Evolutionary conservation across 176 grass and related monocot genomes (phyloP).

Genomic region (Eremochloa ophiuroides): DNA sequence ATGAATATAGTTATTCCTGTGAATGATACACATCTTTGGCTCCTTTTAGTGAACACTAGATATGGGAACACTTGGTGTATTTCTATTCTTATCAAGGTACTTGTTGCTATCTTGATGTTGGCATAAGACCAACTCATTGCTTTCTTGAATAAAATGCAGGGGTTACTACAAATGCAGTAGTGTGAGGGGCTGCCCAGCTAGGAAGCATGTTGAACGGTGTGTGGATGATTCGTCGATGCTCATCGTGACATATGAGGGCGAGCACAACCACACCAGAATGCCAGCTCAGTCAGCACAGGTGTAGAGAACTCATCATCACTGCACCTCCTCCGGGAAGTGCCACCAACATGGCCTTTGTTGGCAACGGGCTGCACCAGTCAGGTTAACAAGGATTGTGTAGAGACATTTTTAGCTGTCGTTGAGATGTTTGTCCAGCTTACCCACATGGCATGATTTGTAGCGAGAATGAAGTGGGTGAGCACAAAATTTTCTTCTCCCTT

Average conservation of each 20-base stretch:
- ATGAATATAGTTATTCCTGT: conserved; percentile 8
- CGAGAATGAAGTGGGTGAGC: background rate
- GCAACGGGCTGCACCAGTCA: background rate
- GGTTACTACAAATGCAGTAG: conserved; percentile 97
- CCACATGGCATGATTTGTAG: background rate
- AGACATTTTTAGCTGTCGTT: background rate
- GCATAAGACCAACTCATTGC: background rate
- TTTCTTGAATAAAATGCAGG: conserved; percentile 45
- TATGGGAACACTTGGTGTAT: background rate
- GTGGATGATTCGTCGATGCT: conserved; percentile 83
- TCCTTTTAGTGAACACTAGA: background rate
- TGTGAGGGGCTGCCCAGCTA: conserved; percentile 78
- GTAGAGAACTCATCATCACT: conserved; percentile 8
- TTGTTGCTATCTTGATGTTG: background rate
- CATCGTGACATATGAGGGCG: conserved; percentile 73
- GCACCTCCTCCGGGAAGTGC: background rate
- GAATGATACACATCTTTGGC: background rate
- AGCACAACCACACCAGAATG: conserved; percentile 67
- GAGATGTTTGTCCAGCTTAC: conserved; percentile 8
- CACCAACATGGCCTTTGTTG: background rate
- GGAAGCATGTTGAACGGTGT: conserved; percentile 81
- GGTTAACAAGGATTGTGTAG: background rate
- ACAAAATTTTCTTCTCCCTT: conserved; percentile 10
- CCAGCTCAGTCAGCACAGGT: conserved; percentile 45
- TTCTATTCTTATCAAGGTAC: background rate